Base-by-base conservation (phyloP, 2,329 filamentous ascomycete species). In the Metarhizium brunneum region DNA sequence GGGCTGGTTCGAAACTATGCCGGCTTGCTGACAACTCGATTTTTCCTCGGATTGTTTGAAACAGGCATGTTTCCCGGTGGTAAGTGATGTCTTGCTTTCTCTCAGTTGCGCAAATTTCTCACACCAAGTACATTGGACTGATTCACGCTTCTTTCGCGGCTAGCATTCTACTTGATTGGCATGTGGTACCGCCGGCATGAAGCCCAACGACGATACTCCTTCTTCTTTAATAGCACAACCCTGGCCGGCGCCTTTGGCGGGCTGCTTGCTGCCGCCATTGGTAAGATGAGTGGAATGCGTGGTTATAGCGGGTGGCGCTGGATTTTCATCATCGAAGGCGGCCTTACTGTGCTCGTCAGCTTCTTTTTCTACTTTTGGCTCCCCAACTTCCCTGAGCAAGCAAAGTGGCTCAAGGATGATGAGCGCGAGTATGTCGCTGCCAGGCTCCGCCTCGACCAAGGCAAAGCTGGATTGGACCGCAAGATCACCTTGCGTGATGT, bases 151-250 rank as follows among this genome's bases (percentile, higher is more conserved):
- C 35, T 4, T 32, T 20, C 18, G 29, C 13, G 4, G 11, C 8
- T 40, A 57, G 75, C 72, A 52, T 80, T 87, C 66, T 88, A 91
- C 65, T 73, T 92, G 7, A 84, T 91, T 58, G 84, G 88, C 56
- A 92, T 92, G 85, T 95, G 88, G 91, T 99, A 97, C 64, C 85
- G 86, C 57, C 84, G 92, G 57, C 77, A 78, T 48, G 94, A 97
- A 72, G 90, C 92, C 2, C 92, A 97, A 71, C 90, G 90, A 65
- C 85, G 94, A 35, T 96, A 92, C 73, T 88, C 86, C 16, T 92
- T 97, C 76, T 97, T 97, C 78, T 97, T 97, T 76, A 85, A 82
- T 65, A 89, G 81, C 32, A 92, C 88, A 0, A 88, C 86, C 0
- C 75, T 92, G 3, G 88, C 88, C 1, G 88, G 88, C 36, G 88